Conservation (phyloP, 495 filamentous ascomycete species). For the Aspergillus coremiiformis region DNA sequence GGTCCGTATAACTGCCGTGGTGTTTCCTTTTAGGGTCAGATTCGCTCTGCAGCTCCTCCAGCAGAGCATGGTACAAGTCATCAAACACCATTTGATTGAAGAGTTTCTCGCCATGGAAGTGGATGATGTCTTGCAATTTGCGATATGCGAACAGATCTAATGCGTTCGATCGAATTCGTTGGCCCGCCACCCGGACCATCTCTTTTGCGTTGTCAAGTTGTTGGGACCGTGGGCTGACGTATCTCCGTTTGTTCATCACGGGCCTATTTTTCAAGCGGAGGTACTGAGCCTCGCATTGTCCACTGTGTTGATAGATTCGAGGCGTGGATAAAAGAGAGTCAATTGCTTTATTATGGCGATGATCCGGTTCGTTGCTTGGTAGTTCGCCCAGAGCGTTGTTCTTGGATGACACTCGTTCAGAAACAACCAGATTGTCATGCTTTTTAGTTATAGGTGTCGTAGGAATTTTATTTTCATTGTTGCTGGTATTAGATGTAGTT, state of each 20-base stretch:
- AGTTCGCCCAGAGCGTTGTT: constrained; percentile 23
- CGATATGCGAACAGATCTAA: constrained; percentile 86
- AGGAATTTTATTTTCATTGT: constrained; percentile 26
- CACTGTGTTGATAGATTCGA: not conserved
- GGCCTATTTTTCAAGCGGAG: constrained; percentile 23
- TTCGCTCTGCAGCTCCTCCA: not conserved
- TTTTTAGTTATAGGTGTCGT: not conserved
- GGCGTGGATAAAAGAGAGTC: not conserved
- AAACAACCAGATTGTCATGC: constrained; percentile 3
- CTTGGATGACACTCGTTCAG: constrained; percentile 17
- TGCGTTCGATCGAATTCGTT: constrained; percentile 58
- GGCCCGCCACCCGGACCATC: constrained; percentile 69
- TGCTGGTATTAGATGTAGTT: not conserved
- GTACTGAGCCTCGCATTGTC: not conserved
- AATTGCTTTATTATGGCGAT: constrained; percentile 11
- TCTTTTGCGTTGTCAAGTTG: constrained; percentile 43
- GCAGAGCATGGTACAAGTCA: not conserved
- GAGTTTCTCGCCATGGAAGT: not conserved
- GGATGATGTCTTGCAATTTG: constrained; percentile 24
- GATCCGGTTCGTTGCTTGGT: constrained; percentile 26
- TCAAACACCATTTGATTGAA: not conserved
- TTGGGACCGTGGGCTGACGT: constrained; percentile 34
- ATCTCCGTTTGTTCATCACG: constrained; percentile 15
- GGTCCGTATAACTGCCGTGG: constrained; percentile 51
- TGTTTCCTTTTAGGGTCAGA: not conserved